Percentiles rank a stretch among this genome's conserved stretches.
Evolutionary conservation across 306 rosid species (phyloP).

Genomic region (Dryas alaskensis): DNA sequence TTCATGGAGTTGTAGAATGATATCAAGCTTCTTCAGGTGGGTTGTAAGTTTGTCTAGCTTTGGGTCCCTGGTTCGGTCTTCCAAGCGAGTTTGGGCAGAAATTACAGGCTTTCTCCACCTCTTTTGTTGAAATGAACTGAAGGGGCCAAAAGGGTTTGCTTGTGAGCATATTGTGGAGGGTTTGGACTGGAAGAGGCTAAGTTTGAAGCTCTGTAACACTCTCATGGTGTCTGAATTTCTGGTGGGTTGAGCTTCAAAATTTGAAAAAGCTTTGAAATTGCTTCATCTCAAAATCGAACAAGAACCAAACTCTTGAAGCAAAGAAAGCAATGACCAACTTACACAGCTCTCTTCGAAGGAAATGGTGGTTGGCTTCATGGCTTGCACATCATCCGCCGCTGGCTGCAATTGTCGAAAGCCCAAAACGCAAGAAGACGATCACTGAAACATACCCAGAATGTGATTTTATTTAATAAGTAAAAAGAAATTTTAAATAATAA

Average conservation of each 20-base stretch:
- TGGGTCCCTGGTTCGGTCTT: slow-evolving; percentile 56
- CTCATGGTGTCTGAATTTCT: slow-evolving; percentile 27
- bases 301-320: not conserved
- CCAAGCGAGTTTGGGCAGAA: slow-evolving; percentile 71
- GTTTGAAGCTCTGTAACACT: slow-evolving; percentile 19
- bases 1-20: slow-evolving; percentile 41
- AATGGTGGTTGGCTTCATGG: not conserved
- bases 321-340: not conserved
- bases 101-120: slow-evolving; percentile 61
- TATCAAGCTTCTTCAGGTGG: slow-evolving; percentile 41
- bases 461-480: no score
- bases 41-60: slow-evolving; percentile 54
- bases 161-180: slow-evolving; percentile 19
- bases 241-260: not conserved
- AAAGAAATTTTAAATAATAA: not conserved
- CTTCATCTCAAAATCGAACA: not conserved
- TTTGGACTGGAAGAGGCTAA: slow-evolving; percentile 14
- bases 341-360: not conserved
- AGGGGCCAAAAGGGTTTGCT: slow-evolving; percentile 39
- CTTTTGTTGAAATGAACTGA: slow-evolving; percentile 41
- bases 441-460: not conserved
- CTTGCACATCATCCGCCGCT: not conserved
- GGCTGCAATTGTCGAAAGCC: not conserved
- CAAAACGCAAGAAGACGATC: not conserved
- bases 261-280: not conserved